These are phyloP conservation scores for Curvularia lunata DNA, from an alignment of 2,329 filamentous ascomycete genomes.

Conservation along the genomic window DNA sequence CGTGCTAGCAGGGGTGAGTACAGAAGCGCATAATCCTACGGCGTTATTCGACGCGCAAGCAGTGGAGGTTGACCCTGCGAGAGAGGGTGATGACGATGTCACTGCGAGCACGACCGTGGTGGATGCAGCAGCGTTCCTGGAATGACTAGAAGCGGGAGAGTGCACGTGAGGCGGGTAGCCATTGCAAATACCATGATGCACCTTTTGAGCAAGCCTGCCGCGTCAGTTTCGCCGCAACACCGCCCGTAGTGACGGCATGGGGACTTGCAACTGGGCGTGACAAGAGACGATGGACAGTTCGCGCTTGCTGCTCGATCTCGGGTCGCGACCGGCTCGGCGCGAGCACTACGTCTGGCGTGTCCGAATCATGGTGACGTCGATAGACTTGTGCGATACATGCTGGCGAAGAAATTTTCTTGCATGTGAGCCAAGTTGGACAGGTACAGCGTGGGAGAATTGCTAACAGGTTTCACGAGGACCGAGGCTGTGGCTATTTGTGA, in stretches of 20 bases:
- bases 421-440: background rate
- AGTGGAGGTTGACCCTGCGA: conserved; percentile 3
- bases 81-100: conserved; percentile 10
- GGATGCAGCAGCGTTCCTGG: conserved; percentile 7
- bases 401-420: background rate
- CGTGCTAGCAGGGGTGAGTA: conserved; percentile 12
- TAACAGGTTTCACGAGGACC: background rate
- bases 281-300: conserved; percentile 24
- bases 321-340: conserved; percentile 32
- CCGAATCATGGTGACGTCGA: conserved; percentile 18
- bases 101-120: conserved; percentile 2
- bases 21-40: conserved; percentile 7
- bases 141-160: background rate
- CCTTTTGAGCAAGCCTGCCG: conserved; percentile 2
- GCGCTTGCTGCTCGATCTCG: conserved; percentile 35
- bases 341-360: conserved; percentile 31
- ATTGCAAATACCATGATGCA: background rate
- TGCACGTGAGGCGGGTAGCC: conserved; percentile 6
- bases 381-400: background rate
- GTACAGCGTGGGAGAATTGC: background rate
- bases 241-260: conserved; percentile 13
- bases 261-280: conserved; percentile 11
- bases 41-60: conserved; percentile 17
- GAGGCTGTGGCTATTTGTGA: background rate
- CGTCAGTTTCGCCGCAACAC: conserved; percentile 2